Evolutionary conservation across 768 basidiomycete genomes (phyloP).

Genomic region (Amanita inopinata): DNA sequence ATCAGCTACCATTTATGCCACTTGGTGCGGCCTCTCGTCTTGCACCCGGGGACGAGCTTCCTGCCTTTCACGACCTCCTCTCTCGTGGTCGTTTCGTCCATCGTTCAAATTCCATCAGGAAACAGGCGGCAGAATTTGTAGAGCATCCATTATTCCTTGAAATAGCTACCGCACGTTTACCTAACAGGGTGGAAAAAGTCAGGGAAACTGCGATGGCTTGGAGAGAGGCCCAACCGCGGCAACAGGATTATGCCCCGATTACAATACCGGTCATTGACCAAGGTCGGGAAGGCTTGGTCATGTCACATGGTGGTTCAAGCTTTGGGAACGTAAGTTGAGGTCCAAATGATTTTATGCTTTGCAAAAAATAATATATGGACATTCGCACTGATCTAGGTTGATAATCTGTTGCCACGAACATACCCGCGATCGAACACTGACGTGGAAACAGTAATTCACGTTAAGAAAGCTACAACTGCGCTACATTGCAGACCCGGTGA

Average conservation of each 20-base stretch:
- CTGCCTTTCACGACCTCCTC: slow-evolving; percentile 26
- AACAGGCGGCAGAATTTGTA: slow-evolving; percentile 18
- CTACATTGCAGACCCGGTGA: slow-evolving; percentile 23
- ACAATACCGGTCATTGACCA: slow-evolving; percentile 11
- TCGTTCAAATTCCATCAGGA: slow-evolving; percentile 22
- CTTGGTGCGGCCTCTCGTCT: slow-evolving; percentile 18
- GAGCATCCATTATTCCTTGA: slow-evolving; percentile 35
- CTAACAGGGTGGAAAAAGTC: slow-evolving; percentile 15
- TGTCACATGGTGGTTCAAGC: slow-evolving; percentile 14
- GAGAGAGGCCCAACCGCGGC: not conserved
- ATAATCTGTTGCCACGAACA: slow-evolving; percentile 6
- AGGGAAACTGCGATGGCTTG: slow-evolving; percentile 10
- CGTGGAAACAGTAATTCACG: slow-evolving; percentile 4
- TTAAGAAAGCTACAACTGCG: not conserved
- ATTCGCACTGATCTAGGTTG: not conserved
- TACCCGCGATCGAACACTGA: not conserved
- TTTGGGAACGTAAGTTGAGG: slow-evolving; percentile 7
- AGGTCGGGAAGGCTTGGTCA: slow-evolving; percentile 6
- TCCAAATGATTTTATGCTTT: not conserved
- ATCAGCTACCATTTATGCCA: slow-evolving; percentile 33
- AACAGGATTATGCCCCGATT: slow-evolving; percentile 5
- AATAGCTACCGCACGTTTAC: slow-evolving; percentile 17
- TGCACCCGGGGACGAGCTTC: slow-evolving; percentile 21
- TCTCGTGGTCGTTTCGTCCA: slow-evolving; percentile 29
- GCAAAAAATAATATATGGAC: slow-evolving; percentile 1